phyloP scores from a whole-genome alignment of 1,284 basidiomycete species.

The Mycosarcoma maydis region DNA sequence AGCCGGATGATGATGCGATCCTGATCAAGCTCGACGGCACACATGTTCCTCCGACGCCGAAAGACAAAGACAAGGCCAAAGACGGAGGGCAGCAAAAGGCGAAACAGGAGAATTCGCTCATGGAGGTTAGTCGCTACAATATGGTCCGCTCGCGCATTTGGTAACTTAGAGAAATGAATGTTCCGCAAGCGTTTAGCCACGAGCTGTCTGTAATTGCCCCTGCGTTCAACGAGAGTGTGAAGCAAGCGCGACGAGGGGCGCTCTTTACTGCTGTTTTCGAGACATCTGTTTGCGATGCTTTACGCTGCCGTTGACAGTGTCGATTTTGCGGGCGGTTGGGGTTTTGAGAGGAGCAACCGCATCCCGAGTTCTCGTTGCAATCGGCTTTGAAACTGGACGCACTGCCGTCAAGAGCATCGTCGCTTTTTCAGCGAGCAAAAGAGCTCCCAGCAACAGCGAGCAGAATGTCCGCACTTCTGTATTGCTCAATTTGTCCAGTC shows the following conservation, averaged over 20 bases:
- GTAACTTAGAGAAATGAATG: conserved; percentile 27
- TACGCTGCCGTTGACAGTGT: background rate
- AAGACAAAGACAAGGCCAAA: conserved; percentile 11
- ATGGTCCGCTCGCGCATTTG: conserved; percentile 63
- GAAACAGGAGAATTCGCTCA: conserved; percentile 41
- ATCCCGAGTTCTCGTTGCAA: background rate
- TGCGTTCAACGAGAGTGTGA: background rate
- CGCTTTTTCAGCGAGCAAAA: conserved; percentile 28
- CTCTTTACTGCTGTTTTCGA: conserved; percentile 12
- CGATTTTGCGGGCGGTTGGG: conserved; percentile 3
- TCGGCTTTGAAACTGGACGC: background rate
- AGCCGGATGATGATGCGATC: conserved; percentile 55
- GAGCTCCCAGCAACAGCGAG: conserved; percentile 16
- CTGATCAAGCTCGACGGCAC: conserved; percentile 54
- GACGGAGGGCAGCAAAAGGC: conserved; percentile 8
- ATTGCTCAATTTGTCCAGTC: conserved; percentile 3
- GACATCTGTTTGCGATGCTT: conserved; percentile 11
- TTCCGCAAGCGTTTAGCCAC: too few species aligned
- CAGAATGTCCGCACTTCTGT: conserved; percentile 21
- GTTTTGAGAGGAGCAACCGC: background rate
- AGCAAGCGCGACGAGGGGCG: background rate
- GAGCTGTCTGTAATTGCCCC: background rate
- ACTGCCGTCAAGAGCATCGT: conserved; percentile 5
- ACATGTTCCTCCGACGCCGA: conserved; percentile 16
- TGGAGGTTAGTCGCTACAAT: conserved; percentile 64